Percentiles rank a stretch among this genome's conserved stretches.
phyloP scores from a whole-genome alignment of 768 basidiomycete species.

The Mycena olivaceomarginata region DNA sequence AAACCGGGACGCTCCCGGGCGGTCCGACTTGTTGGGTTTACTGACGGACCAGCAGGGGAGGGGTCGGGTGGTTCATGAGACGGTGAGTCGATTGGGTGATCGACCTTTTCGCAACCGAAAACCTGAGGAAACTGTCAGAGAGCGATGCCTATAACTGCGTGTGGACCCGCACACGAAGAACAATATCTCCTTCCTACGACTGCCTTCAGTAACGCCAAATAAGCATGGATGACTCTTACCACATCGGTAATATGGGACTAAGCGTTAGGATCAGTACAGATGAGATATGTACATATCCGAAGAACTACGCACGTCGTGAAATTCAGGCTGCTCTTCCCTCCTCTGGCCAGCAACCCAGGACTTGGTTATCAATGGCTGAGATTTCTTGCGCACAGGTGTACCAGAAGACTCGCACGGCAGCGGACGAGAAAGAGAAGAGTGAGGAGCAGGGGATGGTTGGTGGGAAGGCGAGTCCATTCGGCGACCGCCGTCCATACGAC shows the following conservation, averaged over 20 bases:
- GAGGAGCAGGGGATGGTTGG: too few species aligned
- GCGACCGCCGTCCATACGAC: too few species aligned
- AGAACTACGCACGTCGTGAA: too few species aligned
- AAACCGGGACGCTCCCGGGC: too few species aligned
- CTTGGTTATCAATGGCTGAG: too few species aligned
- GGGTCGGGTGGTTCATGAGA: not conserved
- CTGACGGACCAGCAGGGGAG: not conserved
- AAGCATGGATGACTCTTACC: not conserved
- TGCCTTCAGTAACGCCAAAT: not conserved
- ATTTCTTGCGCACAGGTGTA: too few species aligned
- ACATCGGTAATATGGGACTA: not conserved
- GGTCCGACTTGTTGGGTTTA: too few species aligned
- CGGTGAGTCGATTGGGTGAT: not conserved
- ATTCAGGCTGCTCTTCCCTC: not conserved
- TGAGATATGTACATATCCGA: too few species aligned
- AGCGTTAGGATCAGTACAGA: not conserved
- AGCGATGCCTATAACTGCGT: not conserved
- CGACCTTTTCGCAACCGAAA: not conserved
- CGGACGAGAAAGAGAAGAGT: too few species aligned
- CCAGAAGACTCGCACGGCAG: too few species aligned
- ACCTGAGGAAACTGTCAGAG: not conserved
- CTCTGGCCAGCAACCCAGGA: too few species aligned
- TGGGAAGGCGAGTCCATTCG: too few species aligned
- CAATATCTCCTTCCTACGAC: not conserved
- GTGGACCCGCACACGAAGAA: not conserved